Evolutionary conservation across 2,329 filamentous ascomycete species (phyloP).

Genomic region (Didymella segeticola): DNA sequence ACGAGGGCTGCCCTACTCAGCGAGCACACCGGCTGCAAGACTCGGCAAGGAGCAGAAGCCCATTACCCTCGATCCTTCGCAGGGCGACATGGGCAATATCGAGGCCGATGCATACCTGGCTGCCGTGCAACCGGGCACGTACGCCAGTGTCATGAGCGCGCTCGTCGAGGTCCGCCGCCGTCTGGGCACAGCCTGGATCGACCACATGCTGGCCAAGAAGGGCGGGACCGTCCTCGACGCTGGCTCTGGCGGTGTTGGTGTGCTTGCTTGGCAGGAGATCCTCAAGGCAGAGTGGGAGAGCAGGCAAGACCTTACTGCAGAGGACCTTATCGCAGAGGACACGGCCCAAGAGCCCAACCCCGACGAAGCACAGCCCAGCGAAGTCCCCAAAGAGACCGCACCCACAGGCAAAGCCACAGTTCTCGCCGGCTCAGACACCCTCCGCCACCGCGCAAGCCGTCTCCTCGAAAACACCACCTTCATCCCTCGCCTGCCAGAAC

Average conservation of each 20-base stretch:
- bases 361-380: slow-evolving; percentile 15
- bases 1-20: slow-evolving; percentile 74
- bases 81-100: slow-evolving; percentile 74
- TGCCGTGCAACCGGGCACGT: slow-evolving; percentile 72
- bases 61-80: slow-evolving; percentile 68
- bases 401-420: slow-evolving; percentile 80
- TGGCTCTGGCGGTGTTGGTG: slow-evolving; percentile 74
- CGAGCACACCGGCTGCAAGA: slow-evolving; percentile 67
- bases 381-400: slow-evolving; percentile 36
- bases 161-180: slow-evolving; percentile 77
- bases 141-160: slow-evolving; percentile 70
- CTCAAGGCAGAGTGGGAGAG: slow-evolving; percentile 81
- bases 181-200: slow-evolving; percentile 74
- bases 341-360: slow-evolving; percentile 24
- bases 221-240: slow-evolving; percentile 75
- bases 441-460: slow-evolving; percentile 76
- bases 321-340: slow-evolving; percentile 18
- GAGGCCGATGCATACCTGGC: slow-evolving; percentile 77
- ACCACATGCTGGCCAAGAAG: slow-evolving; percentile 66
- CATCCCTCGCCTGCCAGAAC: slow-evolving; percentile 88
- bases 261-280: slow-evolving; percentile 79
- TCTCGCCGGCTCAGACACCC: slow-evolving; percentile 74
- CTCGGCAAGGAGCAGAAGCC: slow-evolving; percentile 65
- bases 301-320: slow-evolving; percentile 56
- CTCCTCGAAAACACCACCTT: slow-evolving; percentile 91